Conservation (phyloP, 495 filamentous ascomycete genomes). For the Podospora appendiculata region DNA sequence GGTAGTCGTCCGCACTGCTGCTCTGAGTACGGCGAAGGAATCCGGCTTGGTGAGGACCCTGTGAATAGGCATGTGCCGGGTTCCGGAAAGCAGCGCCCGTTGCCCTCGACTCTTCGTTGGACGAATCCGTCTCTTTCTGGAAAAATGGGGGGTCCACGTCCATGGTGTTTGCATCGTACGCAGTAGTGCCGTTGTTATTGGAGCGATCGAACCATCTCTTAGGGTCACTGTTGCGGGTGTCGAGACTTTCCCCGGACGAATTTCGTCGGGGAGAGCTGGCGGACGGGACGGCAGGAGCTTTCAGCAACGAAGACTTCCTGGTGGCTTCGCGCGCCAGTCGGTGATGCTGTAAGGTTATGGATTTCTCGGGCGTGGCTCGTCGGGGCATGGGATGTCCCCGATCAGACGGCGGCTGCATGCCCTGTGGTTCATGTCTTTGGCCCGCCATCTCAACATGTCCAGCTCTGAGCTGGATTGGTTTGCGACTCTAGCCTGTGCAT, state of each 20-base stretch:
- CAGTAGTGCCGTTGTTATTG: slow-evolving; percentile 31
- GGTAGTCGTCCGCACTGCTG: slow-evolving; percentile 49
- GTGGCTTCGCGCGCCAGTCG: slow-evolving; percentile 29
- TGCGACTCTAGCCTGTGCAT: too few relatives aligned
- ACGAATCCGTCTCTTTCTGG: slow-evolving; percentile 36
- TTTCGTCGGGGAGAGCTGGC: slow-evolving; percentile 20
- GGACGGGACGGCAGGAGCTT: not conserved
- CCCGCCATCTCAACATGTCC: slow-evolving; percentile 16
- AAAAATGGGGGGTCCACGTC: slow-evolving; percentile 51
- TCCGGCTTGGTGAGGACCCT: slow-evolving; percentile 10
- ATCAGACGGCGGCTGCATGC: slow-evolving; percentile 17
- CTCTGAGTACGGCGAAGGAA: slow-evolving; percentile 28
- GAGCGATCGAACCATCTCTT: slow-evolving; percentile 41
- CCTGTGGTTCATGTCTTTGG: slow-evolving; percentile 3
- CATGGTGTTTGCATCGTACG: slow-evolving; percentile 24
- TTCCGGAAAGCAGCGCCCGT: not conserved
- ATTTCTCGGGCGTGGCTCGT: slow-evolving; percentile 29
- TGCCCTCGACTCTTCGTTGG: slow-evolving; percentile 24
- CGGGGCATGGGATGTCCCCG: slow-evolving; percentile 30
- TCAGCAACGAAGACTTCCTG: slow-evolving; percentile 2
- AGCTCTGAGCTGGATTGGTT: not conserved
- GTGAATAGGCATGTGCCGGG: slow-evolving; percentile 14
- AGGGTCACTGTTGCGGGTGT: slow-evolving; percentile 30
- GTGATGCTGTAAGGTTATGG: slow-evolving; percentile 32
- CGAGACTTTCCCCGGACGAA: slow-evolving; percentile 34